A percentile compares a stretch with the other conserved stretches of the same genome.
These are phyloP conservation scores for Fusarium agapanthi DNA, from an alignment of 2,329 filamentous ascomycete species.

Conservation along the genomic window DNA sequence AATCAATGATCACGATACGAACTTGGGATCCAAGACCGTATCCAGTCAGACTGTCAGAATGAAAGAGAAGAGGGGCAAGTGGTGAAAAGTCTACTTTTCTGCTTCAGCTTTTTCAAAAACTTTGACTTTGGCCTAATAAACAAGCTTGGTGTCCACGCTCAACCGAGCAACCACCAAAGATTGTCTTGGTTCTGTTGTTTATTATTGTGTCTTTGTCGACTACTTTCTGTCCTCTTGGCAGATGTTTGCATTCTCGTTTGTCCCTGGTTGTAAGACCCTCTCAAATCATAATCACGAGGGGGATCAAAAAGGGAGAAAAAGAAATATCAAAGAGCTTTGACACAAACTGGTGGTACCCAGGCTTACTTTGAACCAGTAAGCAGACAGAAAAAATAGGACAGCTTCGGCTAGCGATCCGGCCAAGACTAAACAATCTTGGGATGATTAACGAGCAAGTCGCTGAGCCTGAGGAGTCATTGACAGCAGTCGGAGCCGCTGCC, in stretches of 20 bases:
- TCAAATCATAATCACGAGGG: conserved; percentile 24
- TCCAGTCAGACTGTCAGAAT: conserved; percentile 5
- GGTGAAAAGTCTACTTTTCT: conserved; percentile 25
- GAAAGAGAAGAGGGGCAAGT: conserved; percentile 23
- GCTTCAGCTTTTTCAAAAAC: conserved; percentile 4
- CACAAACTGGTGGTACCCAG: conserved; percentile 9
- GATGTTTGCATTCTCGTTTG: conserved; percentile 7
- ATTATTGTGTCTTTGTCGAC: conserved; percentile 16
- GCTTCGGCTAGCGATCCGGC: conserved; percentile 18
- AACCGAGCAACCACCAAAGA: conserved; percentile 6
- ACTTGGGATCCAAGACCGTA: conserved; percentile 4
- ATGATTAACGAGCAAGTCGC: conserved; percentile 10
- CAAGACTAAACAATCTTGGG: conserved; percentile 19
- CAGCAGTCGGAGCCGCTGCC: conserved; percentile 14
- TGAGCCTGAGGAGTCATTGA: conserved; percentile 26
- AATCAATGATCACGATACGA: conserved; percentile 19
- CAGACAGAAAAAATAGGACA: conserved; percentile 21
- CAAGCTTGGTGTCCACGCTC: conserved; percentile 15
- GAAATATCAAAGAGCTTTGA: conserved; percentile 4
- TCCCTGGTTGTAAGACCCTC: conserved; percentile 11
- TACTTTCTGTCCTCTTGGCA: conserved; percentile 16
- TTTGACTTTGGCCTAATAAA: conserved; percentile 25
- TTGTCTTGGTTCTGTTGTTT: not conserved
- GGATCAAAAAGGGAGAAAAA: conserved; percentile 5
- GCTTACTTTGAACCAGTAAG: conserved; percentile 11